These are phyloP conservation scores for Aspergillus asperescens DNA, from an alignment of 495 filamentous ascomycete genomes.

Conservation along the genomic window DNA sequence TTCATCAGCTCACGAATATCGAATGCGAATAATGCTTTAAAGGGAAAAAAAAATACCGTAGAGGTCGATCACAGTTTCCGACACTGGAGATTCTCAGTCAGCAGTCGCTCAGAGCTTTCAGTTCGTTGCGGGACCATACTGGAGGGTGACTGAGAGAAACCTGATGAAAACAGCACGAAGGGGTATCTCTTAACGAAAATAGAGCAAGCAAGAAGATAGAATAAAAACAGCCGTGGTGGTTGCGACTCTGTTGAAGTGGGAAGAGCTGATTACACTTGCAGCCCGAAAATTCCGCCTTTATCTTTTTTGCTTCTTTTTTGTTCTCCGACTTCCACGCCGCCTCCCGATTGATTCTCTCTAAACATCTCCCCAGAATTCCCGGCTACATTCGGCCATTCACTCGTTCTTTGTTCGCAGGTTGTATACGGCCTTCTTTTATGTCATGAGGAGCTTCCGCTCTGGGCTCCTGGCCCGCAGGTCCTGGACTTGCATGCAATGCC, in stretches of 20 bases:
- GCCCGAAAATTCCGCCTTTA: slow-evolving; percentile 14
- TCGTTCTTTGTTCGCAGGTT: background rate
- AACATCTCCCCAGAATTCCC: slow-evolving; percentile 6
- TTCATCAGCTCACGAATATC: slow-evolving; percentile 13
- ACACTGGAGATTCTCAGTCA: slow-evolving; percentile 31
- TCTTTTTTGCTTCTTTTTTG: slow-evolving; percentile 18
- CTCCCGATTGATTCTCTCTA: slow-evolving; percentile 22
- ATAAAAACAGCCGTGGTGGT: background rate
- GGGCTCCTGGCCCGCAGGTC: slow-evolving; percentile 32
- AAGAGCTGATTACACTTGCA: background rate
- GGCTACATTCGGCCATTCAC: background rate
- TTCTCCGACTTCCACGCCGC: slow-evolving; percentile 27
- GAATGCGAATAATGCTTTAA: background rate
- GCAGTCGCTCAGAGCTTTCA: slow-evolving; percentile 9
- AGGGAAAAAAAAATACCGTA: slow-evolving; percentile 32
- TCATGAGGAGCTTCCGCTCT: slow-evolving; percentile 25
- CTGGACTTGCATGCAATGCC: slow-evolving; percentile 42
- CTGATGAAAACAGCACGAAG: background rate
- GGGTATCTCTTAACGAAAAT: background rate
- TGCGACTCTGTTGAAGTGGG: background rate
- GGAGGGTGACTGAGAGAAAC: background rate
- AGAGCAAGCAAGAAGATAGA: background rate
- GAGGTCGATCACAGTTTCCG: slow-evolving; percentile 37
- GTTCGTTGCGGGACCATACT: background rate
- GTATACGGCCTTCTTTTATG: too few relatives aligned